Conservation (phyloP, 2,329 filamentous ascomycete species). For the Pestalotiopsis sp. region DNA sequence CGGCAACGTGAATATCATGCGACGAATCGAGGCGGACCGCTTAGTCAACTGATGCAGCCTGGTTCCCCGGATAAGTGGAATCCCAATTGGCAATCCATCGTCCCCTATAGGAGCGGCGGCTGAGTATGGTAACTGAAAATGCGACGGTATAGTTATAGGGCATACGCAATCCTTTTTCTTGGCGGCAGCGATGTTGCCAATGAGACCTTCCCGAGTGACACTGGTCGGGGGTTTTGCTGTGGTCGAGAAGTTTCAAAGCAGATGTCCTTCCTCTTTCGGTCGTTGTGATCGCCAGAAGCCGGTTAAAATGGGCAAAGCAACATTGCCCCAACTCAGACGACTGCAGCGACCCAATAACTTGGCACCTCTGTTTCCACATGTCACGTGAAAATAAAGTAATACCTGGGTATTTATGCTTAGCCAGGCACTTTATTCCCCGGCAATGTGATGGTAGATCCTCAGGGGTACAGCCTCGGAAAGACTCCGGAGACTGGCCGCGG, state of each 20-base stretch:
- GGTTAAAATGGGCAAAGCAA: slow-evolving; percentile 3
- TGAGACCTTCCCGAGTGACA: slow-evolving; percentile 3
- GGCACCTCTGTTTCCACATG: background rate
- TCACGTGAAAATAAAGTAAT: background rate
- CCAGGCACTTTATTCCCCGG: background rate
- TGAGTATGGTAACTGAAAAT: background rate
- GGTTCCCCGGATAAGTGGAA: background rate
- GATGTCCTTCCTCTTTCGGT: background rate
- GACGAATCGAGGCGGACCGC: background rate
- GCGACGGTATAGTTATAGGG: slow-evolving; percentile 3
- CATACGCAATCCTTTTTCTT: slow-evolving; percentile 3
- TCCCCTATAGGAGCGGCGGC: background rate
- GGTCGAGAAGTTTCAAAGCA: background rate
- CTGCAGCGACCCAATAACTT: background rate
- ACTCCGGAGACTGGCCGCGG: background rate
- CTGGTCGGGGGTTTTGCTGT: background rate
- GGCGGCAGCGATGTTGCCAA: background rate
- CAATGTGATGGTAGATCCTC: background rate
- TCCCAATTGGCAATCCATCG: background rate
- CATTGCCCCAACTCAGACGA: background rate
- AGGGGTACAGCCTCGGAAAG: background rate
- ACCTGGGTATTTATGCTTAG: background rate
- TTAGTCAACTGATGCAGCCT: background rate
- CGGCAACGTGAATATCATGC: background rate
- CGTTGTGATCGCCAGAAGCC: background rate